Evolutionary conservation across 108 stramenopile species (phyloP), one percentile per base, ranked within the genome.

Genomic region (Discostella pseudostelligera): DNA sequence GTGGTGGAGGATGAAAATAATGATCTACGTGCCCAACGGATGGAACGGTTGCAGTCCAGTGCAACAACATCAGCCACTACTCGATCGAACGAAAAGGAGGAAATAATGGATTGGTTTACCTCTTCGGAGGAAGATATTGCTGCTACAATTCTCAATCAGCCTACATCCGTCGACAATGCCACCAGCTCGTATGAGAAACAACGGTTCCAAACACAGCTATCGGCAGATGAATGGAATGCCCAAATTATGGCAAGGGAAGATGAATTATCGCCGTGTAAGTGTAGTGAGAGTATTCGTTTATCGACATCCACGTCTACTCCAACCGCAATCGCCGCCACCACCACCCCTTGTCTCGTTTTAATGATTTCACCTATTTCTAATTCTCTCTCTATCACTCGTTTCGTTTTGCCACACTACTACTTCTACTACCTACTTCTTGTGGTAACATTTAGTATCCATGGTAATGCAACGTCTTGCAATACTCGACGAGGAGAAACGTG

Each of bases 401-500:
- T 49, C 24, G 21, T 13, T 13, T 26, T 12, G 6, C 12, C 4
- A 53, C 26, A 53, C 50, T n/a, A n/a, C n/a, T n/a, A n/a, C n/a
- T n/a, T n/a, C n/a, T n/a, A n/a, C n/a, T n/a, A n/a, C n/a, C n/a
- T n/a, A n/a, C n/a, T n/a, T n/a, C n/a, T n/a, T n/a, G n/a, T n/a
- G n/a, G n/a, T n/a, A n/a, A n/a, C 17, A 4, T 35, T 35, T 9
- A 17, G 55, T 94, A 19, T 75, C 88, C 50, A 70, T 68, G 48
- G 75, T 89, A 5, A 89, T 89, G 90, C 70, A 90, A 63, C 79
- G 79, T 26, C 64, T 95, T 39, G 90, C 90, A 4, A 51, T 89
- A 43, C 72, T 95, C 56, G 90, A 95, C 54, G 84, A 92, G 53
- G 94, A 95, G 75, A 90, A 86, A 65, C 62, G 68, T 16, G 90